Conservation (phyloP, 169 alveolate genomes). For the Cryptosporidium parvum region DNA sequence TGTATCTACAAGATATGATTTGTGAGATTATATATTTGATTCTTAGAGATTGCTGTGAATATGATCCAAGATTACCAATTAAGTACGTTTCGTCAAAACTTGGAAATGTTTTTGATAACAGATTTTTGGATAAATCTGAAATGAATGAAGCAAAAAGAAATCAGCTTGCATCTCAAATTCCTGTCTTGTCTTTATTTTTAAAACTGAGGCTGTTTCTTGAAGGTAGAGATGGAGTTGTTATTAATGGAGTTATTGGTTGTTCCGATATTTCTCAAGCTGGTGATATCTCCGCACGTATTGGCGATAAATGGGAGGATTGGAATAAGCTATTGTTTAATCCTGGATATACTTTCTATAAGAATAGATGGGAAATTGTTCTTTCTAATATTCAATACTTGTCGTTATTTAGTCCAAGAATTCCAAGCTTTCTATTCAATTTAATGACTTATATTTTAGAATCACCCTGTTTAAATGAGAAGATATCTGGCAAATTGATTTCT, state of each 20-base stretch:
- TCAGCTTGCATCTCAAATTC: slow-evolving; percentile 27
- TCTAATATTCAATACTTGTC: slow-evolving; percentile 25
- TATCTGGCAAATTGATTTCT: background rate
- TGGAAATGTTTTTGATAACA: slow-evolving; percentile 28
- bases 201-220: slow-evolving; percentile 51
- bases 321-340: slow-evolving; percentile 36
- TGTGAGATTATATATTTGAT: slow-evolving; percentile 51
- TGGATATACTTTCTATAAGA: slow-evolving; percentile 13
- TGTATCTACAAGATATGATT: slow-evolving; percentile 59
- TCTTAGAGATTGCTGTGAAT: slow-evolving; percentile 30
- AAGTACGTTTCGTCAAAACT: slow-evolving; percentile 29
- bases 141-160: slow-evolving; percentile 24
- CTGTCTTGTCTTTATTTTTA: slow-evolving; percentile 21
- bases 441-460: slow-evolving; percentile 18
- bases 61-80: slow-evolving; percentile 44
- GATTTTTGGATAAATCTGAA: slow-evolving; percentile 22
- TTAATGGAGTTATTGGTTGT: background rate
- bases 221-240: background rate
- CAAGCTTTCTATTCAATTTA: background rate
- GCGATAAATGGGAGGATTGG: slow-evolving; percentile 59
- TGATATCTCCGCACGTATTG: background rate
- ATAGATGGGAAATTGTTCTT: slow-evolving; percentile 48
- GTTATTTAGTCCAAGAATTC: slow-evolving; percentile 61
- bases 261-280: background rate
- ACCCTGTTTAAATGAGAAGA: slow-evolving; percentile 2